These are phyloP conservation scores for Penicillium sp. DNA, from an alignment of 2,329 filamentous ascomycete species.

Conservation along the genomic window DNA sequence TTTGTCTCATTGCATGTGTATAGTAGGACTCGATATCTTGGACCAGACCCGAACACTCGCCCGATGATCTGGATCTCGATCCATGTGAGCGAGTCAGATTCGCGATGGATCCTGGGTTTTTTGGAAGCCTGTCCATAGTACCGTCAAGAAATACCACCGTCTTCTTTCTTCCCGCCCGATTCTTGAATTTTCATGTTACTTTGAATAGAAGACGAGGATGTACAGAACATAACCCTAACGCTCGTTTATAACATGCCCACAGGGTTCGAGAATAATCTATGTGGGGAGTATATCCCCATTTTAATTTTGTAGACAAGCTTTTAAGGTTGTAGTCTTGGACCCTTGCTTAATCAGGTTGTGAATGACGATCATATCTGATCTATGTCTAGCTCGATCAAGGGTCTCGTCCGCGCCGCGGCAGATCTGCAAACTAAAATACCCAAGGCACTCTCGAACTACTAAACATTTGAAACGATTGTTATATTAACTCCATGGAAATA, in stretches of 20 bases:
- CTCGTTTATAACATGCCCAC: neutral
- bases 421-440: neutral
- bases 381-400: neutral
- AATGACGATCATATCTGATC: neutral
- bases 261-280: no score
- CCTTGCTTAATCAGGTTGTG: no score
- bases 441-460: no score
- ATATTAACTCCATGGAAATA: neutral
- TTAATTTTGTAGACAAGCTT: no score
- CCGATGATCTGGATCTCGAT: neutral
- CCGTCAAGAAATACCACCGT: conserved; percentile 6
- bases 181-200: no score
- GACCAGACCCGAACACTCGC: neutral
- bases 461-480: neutral
- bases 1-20: conserved; percentile 6
- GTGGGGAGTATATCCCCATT: no score
- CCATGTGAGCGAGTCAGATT: neutral
- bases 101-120: neutral
- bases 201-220: neutral
- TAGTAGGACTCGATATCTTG: conserved; percentile 9
- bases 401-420: neutral
- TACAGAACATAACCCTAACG: neutral
- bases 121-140: neutral
- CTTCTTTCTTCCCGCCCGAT: neutral
- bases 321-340: no score